Evolutionary conservation across 495 filamentous ascomycete species (phyloP), one percentile per base, ranked within the genome.

Genomic region (Neurospora cerealis): DNA sequence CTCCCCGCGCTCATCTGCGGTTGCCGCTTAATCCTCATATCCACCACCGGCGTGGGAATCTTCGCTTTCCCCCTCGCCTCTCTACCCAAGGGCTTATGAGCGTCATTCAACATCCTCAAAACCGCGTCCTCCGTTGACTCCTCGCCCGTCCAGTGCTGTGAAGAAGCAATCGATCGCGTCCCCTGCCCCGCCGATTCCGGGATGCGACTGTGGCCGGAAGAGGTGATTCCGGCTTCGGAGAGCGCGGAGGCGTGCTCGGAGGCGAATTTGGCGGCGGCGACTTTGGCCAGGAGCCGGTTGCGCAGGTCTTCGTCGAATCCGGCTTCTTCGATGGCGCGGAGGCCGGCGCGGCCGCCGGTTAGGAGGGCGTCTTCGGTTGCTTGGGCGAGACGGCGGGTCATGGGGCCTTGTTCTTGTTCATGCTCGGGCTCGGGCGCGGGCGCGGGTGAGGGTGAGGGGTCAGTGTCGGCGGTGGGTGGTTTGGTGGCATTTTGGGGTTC

Each of bases 281-380:
- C 86, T 77, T 91, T 91, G 75, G 91, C 90, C 71, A 95, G 89
- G 5, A 99, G 85, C 73, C 88, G 82, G 74, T 83, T 83, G 78
- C 93, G 96, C 74, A 98, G 83, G 73, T 97, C 94, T 21, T 94
- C 92, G 71, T 90, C 91, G 84, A 99, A 97, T 38, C 93, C 93
- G 69, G 93, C 93, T 72, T 96, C 91, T 77, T 92, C 86, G 17
- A 97, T 86, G n/a, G 91, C 92, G 77, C 90, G 91, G 62, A 83
- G 87, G 44, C 93, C 91, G 54, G 90, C 88, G 74, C 88, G 87
- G 32, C 93, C 91, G 21, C 91, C 92, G 73, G 88, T 88, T 36
- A 94, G 83, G 34, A 97, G 83, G 7, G 87, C 87, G 70, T 96
- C 91, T 79, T 97, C 93, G 38, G 92, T 95, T 80, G 96, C 92